A percentile compares a stretch with the other conserved stretches of the same genome.
Evolutionary conservation across 371 early-diverging fungal genomes (phyloP).

Genomic region (Rhizopus delemar): DNA sequence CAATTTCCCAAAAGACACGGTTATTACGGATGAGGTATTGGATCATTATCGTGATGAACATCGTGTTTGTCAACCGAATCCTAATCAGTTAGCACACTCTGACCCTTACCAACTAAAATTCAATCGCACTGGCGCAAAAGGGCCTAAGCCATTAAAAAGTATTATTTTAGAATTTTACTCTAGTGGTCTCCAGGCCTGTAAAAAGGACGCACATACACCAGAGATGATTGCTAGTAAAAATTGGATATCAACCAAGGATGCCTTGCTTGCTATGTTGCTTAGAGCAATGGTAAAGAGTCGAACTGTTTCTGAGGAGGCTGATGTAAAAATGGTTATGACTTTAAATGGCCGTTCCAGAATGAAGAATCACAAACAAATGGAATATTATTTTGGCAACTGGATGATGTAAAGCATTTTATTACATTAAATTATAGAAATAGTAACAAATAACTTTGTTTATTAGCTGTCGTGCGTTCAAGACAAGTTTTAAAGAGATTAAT

Average conservation of each 20-base stretch:
- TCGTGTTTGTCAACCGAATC: slow-evolving; percentile 8
- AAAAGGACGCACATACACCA: slow-evolving; percentile 39
- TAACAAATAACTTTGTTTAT: not conserved
- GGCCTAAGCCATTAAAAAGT: slow-evolving; percentile 38
- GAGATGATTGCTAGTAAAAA: slow-evolving; percentile 37
- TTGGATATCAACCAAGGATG: slow-evolving; percentile 41
- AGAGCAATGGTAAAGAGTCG: slow-evolving; percentile 36
- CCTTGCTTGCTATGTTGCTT: slow-evolving; percentile 39
- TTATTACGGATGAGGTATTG: slow-evolving; percentile 33
- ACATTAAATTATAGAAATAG: not conserved
- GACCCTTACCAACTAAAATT: slow-evolving; percentile 33
- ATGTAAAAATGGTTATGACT: slow-evolving; percentile 29
- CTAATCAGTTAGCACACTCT: slow-evolving; percentile 8
- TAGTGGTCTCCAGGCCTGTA: slow-evolving; percentile 34
- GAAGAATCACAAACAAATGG: slow-evolving; percentile 30
- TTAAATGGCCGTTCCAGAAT: slow-evolving; percentile 41
- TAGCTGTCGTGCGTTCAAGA: slow-evolving; percentile 29
- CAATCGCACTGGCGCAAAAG: slow-evolving; percentile 31
- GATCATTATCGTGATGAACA: slow-evolving; percentile 42
- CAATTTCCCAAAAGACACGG: slow-evolving; percentile 19
- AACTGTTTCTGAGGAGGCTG: slow-evolving; percentile 16
- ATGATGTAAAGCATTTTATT: slow-evolving; percentile 32
- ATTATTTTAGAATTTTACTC: slow-evolving; percentile 39
- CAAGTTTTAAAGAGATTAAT: slow-evolving; percentile 17
- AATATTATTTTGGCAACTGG: slow-evolving; percentile 47